Conservation (phyloP, 2,329 filamentous ascomycete species). For the Ophiostoma fasciatum region DNA sequence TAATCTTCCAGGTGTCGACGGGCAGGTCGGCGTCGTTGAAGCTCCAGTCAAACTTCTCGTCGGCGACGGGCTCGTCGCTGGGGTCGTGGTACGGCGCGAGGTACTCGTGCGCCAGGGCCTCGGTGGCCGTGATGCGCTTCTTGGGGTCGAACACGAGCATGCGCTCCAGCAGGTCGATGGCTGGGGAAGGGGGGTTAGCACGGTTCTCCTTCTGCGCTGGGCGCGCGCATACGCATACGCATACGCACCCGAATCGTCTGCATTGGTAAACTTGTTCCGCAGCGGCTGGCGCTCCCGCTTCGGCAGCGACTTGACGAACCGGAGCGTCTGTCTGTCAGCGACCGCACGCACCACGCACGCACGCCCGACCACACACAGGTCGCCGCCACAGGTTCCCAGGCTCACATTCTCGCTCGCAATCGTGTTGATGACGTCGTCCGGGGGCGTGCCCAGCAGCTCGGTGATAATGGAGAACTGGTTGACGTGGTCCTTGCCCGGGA, state of each 20-base stretch:
- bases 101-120: constrained; percentile 83
- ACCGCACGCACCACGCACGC: too few species aligned
- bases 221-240: too few species aligned
- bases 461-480: constrained; percentile 99
- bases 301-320: constrained; percentile 94
- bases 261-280: constrained; percentile 84
- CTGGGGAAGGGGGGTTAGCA: too few species aligned
- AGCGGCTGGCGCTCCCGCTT: constrained; percentile 86
- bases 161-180: constrained; percentile 82
- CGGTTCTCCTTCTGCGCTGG: too few species aligned
- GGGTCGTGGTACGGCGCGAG: constrained; percentile 94
- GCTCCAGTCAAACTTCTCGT: constrained; percentile 99
- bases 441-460: constrained; percentile 86
- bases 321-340: constrained; percentile 54
- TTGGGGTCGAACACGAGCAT: constrained; percentile 99
- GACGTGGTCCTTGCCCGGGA: constrained; percentile 97
- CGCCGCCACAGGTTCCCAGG: too few species aligned
- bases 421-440: constrained; percentile 95
- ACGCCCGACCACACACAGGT: too few species aligned
- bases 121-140: constrained; percentile 76
- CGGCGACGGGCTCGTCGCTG: constrained; percentile 84
- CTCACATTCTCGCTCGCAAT: constrained; percentile 95
- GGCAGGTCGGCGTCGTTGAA: constrained; percentile 97
- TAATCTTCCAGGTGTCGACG: constrained; percentile 99
- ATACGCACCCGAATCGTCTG: constrained; percentile 67